These are phyloP conservation scores for Russula lepida DNA, from an alignment of 768 basidiomycete species.

Conservation along the genomic window DNA sequence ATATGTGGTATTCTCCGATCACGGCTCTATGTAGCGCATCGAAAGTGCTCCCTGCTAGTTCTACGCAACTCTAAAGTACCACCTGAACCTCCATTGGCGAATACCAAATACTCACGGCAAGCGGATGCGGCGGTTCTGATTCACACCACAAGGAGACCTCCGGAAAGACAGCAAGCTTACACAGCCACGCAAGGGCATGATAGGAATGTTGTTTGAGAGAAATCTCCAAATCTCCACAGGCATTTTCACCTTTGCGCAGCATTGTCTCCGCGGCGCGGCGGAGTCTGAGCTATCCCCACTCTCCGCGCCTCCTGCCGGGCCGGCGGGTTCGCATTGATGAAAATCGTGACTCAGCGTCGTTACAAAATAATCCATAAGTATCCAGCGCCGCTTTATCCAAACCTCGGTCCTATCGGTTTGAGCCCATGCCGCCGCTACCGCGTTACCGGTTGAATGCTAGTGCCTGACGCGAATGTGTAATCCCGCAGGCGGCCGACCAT, in stretches of 20 bases:
- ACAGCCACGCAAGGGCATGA: background rate
- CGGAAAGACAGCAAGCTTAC: background rate
- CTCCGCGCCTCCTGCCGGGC: background rate
- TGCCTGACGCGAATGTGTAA: background rate
- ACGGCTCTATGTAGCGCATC: background rate
- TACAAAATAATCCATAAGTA: too few species aligned
- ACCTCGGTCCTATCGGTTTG: background rate
- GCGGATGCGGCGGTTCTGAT: background rate
- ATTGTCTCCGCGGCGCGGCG: conserved; percentile 11
- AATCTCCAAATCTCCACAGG: too few species aligned
- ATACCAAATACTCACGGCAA: background rate
- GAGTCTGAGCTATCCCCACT: background rate
- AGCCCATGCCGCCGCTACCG: background rate
- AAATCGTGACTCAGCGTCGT: too few species aligned
- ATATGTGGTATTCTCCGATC: background rate
- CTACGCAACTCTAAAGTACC: background rate
- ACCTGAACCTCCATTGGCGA: background rate
- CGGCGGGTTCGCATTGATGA: too few species aligned
- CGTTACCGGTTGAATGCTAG: background rate
- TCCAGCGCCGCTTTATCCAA: conserved; percentile 1
- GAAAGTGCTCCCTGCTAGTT: background rate
- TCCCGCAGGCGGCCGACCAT: too few species aligned
- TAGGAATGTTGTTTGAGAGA: background rate
- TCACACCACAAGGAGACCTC: background rate
- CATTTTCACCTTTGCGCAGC: background rate